Evolutionary conservation across 139 green algal species (phyloP).

Genomic region (Asterochloris sp.): DNA sequence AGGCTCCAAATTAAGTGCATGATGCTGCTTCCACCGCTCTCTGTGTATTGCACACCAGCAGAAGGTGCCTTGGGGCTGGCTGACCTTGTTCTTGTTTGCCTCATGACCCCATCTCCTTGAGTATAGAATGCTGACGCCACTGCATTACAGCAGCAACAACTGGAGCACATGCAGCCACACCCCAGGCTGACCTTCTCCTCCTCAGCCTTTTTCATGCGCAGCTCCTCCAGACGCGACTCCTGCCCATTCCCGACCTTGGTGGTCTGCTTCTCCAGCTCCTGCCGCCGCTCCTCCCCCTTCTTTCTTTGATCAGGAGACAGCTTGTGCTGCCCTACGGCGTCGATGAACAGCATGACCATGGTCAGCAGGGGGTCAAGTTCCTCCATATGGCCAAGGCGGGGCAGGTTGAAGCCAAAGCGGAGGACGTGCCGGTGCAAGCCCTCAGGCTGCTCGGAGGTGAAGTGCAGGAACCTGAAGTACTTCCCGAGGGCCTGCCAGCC

Average conservation of each 20-base stretch:
- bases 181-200: neutral
- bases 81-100: too few species aligned
- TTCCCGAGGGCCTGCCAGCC: slow-evolving; percentile 18
- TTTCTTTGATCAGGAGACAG: slow-evolving; percentile 2
- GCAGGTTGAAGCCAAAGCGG: slow-evolving; percentile 30
- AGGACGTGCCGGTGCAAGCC: slow-evolving; percentile 19
- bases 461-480: slow-evolving; percentile 36
- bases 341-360: slow-evolving; percentile 14
- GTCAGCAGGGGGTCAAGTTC: slow-evolving; percentile 11
- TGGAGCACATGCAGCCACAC: neutral
- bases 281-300: neutral
- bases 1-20: too few species aligned
- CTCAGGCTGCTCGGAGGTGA: slow-evolving; percentile 28
- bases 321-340: slow-evolving; percentile 16
- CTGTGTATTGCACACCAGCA: too few species aligned
- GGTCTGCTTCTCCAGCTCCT: neutral
- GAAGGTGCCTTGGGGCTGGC: too few species aligned
- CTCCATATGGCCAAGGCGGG: slow-evolving; percentile 15
- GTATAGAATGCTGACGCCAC: too few species aligned
- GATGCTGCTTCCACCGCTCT: too few species aligned
- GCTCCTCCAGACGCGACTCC: neutral
- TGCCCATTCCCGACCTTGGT: neutral
- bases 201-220: neutral
- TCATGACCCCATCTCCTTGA: too few species aligned
- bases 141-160: neutral